Conservation (phyloP, 129 eudicot genomes). For the Centrapalus pauciflorus region DNA sequence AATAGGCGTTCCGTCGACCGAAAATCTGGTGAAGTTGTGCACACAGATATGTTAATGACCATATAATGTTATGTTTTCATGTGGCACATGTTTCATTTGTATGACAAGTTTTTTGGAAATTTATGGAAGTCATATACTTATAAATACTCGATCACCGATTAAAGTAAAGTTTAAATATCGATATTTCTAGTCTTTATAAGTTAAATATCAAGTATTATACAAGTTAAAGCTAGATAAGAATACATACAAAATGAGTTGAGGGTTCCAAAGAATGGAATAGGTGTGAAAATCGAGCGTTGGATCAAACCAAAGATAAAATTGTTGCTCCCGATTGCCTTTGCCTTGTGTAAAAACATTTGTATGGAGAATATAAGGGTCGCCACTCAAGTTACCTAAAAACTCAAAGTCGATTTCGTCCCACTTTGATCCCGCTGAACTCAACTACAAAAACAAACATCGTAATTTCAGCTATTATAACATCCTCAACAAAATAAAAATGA, state of each 20-base stretch:
- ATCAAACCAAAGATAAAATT: constrained; percentile 17
- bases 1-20: constrained; percentile 36
- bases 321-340: constrained; percentile 5
- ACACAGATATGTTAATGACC: not conserved
- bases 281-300: constrained; percentile 13
- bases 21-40: constrained; percentile 21
- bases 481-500: not conserved
- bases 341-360: constrained; percentile 10
- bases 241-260: constrained; percentile 8
- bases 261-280: constrained; percentile 14
- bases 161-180: too few relatives aligned
- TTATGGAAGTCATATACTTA: too few relatives aligned
- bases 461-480: not conserved
- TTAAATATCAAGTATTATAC: too few relatives aligned
- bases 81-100: too few relatives aligned
- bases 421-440: not conserved
- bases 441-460: constrained; percentile 8
- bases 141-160: too few relatives aligned
- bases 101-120: too few relatives aligned
- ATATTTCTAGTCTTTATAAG: too few relatives aligned
- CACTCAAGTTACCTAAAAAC: constrained; percentile 23
- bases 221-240: too few relatives aligned
- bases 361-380: constrained; percentile 15
- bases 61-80: too few relatives aligned
- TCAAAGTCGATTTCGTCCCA: constrained; percentile 19